These are phyloP conservation scores for Curvularia spicifera DNA, from an alignment of 2,329 filamentous ascomycete species.

Conservation along the genomic window DNA sequence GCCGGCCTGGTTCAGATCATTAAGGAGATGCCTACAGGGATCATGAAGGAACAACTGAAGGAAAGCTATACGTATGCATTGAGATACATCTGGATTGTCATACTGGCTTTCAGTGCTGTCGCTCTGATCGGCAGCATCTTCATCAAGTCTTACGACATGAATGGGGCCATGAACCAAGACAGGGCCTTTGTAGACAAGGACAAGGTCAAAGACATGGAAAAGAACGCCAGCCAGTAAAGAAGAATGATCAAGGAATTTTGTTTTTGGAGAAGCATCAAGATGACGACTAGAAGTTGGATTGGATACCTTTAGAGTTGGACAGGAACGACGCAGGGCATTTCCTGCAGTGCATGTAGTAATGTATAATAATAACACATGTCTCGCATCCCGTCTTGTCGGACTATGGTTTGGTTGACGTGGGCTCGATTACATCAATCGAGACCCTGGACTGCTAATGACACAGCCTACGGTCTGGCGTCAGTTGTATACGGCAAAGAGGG, in stretches of 20 bases:
- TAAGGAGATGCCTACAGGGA: slow-evolving; percentile 58
- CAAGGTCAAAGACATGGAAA: slow-evolving; percentile 31
- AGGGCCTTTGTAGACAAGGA: slow-evolving; percentile 56
- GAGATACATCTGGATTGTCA: slow-evolving; percentile 63
- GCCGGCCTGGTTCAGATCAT: slow-evolving; percentile 66
- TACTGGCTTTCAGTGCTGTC: slow-evolving; percentile 60
- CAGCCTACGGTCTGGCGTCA: neutral
- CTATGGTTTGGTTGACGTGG: neutral
- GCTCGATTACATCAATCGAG: neutral
- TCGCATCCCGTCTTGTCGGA: neutral
- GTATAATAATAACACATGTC: neutral
- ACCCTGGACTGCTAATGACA: neutral
- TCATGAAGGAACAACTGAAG: slow-evolving; percentile 52
- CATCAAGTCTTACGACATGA: slow-evolving; percentile 57
- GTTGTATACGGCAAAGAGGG: neutral
- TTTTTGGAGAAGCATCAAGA: neutral
- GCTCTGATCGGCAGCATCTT: slow-evolving; percentile 60
- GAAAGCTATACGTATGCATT: slow-evolving; percentile 62
- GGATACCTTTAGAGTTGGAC: neutral
- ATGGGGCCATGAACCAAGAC: slow-evolving; percentile 56
- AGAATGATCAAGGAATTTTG: slow-evolving; percentile 1
- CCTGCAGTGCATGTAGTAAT: neutral
- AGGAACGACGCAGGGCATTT: neutral
- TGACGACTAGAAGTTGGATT: neutral
- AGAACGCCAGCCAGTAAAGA: slow-evolving; percentile 14